Evolutionary conservation across 768 basidiomycete genomes (phyloP), one percentile per base, ranked within the genome.

Genomic region (Boletus fagicola): DNA sequence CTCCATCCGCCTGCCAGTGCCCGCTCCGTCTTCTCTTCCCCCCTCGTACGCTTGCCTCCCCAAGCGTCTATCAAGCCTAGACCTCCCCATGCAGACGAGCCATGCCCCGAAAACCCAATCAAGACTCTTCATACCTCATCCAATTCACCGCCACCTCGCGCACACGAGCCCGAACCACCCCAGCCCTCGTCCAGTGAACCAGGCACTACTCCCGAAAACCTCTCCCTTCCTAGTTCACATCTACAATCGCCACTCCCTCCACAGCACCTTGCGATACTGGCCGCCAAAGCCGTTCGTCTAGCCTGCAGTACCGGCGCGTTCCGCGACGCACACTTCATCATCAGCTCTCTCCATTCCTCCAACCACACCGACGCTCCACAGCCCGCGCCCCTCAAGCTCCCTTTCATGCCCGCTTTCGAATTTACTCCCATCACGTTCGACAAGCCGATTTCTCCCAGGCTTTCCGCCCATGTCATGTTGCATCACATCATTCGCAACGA

Each of bases 401-500:
- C 66, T 1, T 62, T 69, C 57, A 71, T 60, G 22, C 70, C 66
- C 28, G 53, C 69, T 11, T 59, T 69, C 47, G 61, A 70, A 16
- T 82, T 77, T 57, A 64, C 74, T 20, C 75, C 76, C 26, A 74
- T 84, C 51, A 70, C 77, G 16, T 84, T 87, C 59, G 76, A 77
- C 48, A 72, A 69, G 36, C 69, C 77, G 1, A 72, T 88, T 11
- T 80, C 88, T 26, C 79, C 83, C 3, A 83, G 82, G 22, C 74
- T 91, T 4, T 72, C 85, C 18, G 79, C 83, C 0, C 89, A 92
- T 62, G 74, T 77, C 28, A 75, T 92, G 40, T 61, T 92, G 11
- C 90, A 92, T 49, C 77, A 79, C 31, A 76, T 90, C 39, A 65
- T 91, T 22, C 83, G 86, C 49, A 59, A 72, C 8, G 80, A 84